Evolutionary conservation across 805 yeast species (phyloP).

Genomic region (Candida arabinofermentans): DNA sequence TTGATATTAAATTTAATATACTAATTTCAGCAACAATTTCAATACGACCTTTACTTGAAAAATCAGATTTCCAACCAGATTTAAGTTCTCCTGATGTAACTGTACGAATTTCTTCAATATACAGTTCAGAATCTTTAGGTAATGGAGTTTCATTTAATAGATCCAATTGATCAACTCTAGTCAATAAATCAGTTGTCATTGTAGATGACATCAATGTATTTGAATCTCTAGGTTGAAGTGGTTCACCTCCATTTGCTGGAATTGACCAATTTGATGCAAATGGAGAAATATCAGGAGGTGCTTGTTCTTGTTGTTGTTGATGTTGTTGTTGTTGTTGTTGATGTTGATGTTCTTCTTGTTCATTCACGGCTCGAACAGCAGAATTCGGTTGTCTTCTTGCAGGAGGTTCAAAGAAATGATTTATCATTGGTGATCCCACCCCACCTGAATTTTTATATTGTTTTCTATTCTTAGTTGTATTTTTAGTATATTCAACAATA

Average conservation of each 20-base stretch:
- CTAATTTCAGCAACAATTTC: constrained; percentile 73
- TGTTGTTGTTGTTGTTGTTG: neutral
- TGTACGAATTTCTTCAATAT: constrained; percentile 69
- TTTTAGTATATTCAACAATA: constrained; percentile 39
- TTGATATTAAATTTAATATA: constrained; percentile 55
- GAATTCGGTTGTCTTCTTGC: constrained; percentile 8
- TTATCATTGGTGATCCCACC: constrained; percentile 20
- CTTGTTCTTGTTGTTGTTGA: neutral
- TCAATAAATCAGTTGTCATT: constrained; percentile 1
- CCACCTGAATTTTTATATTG: constrained; percentile 29
- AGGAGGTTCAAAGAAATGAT: constrained; percentile 27
- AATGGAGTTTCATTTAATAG: neutral
- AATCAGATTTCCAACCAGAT: constrained; percentile 95
- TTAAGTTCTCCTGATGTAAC: constrained; percentile 78
- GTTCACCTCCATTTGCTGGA: constrained; percentile 8
- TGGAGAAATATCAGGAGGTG: constrained; percentile 19
- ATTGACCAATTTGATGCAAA: constrained; percentile 28
- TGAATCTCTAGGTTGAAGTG: constrained; percentile 6
- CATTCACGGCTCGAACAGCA: neutral
- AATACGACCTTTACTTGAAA: constrained; percentile 68
- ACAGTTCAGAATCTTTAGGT: constrained; percentile 32
- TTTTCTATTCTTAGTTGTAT: constrained; percentile 22
- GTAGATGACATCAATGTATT: constrained; percentile 1
- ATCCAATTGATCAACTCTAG: no score
- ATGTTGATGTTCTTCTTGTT: neutral